Percentiles rank a stretch among this genome's conserved stretches.
Conservation (phyloP, 1,139 yeast genomes). For the Blastobotrys malaysiensis region DNA sequence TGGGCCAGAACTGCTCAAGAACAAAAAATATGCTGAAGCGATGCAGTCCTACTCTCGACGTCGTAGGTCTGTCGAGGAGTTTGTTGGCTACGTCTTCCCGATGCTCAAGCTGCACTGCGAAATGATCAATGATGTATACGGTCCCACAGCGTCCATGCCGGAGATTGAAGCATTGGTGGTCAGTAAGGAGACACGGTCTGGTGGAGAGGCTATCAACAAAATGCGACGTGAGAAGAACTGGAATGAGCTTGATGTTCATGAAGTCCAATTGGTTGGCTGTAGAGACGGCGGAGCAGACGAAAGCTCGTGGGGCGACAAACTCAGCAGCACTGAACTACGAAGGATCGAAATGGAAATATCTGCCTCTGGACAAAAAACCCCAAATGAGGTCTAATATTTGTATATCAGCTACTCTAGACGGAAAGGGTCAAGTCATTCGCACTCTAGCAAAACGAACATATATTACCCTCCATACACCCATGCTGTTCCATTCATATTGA, state of each 20-base stretch:
- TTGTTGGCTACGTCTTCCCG: constrained; percentile 46
- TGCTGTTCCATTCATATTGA: too few relatives aligned
- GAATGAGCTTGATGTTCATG: constrained; percentile 48
- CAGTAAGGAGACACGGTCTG: constrained; percentile 71
- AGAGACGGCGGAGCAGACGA: constrained; percentile 42
- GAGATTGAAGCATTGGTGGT: constrained; percentile 77
- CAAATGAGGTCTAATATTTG: constrained; percentile 3
- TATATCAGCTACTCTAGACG: neutral
- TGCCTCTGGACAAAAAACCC: neutral
- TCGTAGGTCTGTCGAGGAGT: constrained; percentile 41
- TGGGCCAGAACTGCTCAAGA: constrained; percentile 64
- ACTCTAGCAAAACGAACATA: too few relatives aligned
- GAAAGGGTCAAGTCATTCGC: too few relatives aligned
- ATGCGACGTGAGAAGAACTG: constrained; percentile 55
- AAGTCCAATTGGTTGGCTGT: constrained; percentile 64
- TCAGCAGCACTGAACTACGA: constrained; percentile 71
- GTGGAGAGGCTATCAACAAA: constrained; percentile 69
- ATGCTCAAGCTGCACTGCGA: constrained; percentile 41
- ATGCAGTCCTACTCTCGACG: constrained; percentile 58
- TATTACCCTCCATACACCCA: too few relatives aligned
- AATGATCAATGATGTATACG: constrained; percentile 80
- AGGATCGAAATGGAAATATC: constrained; percentile 26
- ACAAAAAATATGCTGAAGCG: constrained; percentile 66
- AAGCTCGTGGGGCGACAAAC: constrained; percentile 61
- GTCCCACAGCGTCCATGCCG: constrained; percentile 81